Evolutionary conservation across 768 basidiomycete genomes (phyloP), one percentile per base, ranked within the genome.

Genomic region (Russula foetens): DNA sequence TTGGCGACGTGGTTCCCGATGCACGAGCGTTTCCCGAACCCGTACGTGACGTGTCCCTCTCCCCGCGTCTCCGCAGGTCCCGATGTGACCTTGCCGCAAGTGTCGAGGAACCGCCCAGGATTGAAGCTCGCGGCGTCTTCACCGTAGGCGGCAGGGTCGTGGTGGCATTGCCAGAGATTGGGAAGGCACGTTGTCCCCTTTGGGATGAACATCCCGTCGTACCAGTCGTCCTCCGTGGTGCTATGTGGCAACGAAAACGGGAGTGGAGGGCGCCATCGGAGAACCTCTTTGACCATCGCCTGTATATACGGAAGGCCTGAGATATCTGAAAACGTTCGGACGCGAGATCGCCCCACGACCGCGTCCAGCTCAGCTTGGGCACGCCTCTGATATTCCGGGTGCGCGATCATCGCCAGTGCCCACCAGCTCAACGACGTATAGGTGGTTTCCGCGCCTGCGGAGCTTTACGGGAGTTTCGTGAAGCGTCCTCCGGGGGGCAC

Each of bases 161-260:
- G 48, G 45, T 60, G 44, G 15, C 59, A 43, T 7, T 35, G 35
- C 58, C 65, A 63, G 23, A 45, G 9, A 41, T 73, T 74, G 7
- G 67, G 65, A 14, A 74, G 57, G 31, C 73, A 65, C 0, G 72
- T 66, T 1, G 74, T 71, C 11, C 73, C 75, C 28, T 68, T 71
- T 0, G 75, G 75, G 17, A 77, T 74, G 54, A 67, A 63, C 49
- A 60, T 62, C 4, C 63, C 69, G 38, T 66, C 59, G 46, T 72
- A 74, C 49, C 49, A 64, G 51, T 72, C 72, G 33, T 72, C 73
- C 47, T 59, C 38, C 49, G 60, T 53, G 54, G 58, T n/a, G 35
- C 0, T 28, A 29, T 53, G 60, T 14, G 57, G 41, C 3, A 56
- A 1, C 14, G 45, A 38, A 7, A 57, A 21, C 9, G 48, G 35